Base-by-base conservation (phyloP, 2,329 filamentous ascomycete species). In the Aspergillus piperis region DNA sequence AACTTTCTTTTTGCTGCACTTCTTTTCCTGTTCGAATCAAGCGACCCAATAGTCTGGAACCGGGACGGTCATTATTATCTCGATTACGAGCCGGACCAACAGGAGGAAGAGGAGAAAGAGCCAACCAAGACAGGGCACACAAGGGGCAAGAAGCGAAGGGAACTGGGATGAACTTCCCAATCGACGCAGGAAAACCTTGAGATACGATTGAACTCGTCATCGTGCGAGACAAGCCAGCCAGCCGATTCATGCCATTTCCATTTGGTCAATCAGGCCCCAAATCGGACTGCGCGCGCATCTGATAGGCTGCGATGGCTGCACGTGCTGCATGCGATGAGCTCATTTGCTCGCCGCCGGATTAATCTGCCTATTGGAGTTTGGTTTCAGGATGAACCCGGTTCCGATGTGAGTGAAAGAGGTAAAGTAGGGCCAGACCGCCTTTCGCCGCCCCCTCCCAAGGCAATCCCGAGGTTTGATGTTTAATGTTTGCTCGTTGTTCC, bases 301-400 rank as follows among this genome's bases (percentile, higher is more conserved):
- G 58, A 64, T 66, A 61, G 64, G 64, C 47, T 38, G 32, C 50
- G 51, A 54, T 23, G 19, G 15, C 17, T 48, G 60, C 66, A 66
- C 64, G 66, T 68, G 64, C 61, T 19, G 54, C 21, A 52, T 13
- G 49, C 62, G 42, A 55, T 58, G 58, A 56, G 59, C 59, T 64
- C 64, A 72, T 63, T 73, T 63, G 62, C 55, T 47, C 27, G 17
- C 32, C 3, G 15, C 32, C 54, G 61, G 58, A 61, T 19, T 58
- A 60, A 61, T 53, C 59, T 44, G 36, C 62, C 59, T 15, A 48
- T 53, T 51, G 10, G n/a, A 42, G 54, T 19, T 11, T 17, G 47
- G 47, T 11, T 36, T 36, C 10, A 36, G 32, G 32, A 36, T 36
- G 32, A 36, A 36, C 32, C 32, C 32, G 5, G 32, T 13, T 36